phyloP scores from a whole-genome alignment of 495 filamentous ascomycete genomes.

The Filosporella fistucella region DNA sequence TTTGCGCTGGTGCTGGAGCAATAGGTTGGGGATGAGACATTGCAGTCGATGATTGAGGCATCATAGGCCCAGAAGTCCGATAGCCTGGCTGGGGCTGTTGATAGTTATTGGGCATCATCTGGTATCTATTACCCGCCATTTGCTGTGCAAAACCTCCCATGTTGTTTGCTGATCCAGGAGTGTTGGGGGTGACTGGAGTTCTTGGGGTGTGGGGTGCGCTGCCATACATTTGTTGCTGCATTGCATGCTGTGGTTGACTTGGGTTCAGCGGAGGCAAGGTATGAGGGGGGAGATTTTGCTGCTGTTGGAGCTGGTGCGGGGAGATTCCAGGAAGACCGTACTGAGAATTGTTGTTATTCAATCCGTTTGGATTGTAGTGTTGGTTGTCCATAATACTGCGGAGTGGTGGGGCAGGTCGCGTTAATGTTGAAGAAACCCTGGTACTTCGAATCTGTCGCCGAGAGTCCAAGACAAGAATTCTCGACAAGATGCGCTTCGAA shows the following conservation, averaged over 20 bases:
- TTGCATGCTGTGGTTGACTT: constrained; percentile 41
- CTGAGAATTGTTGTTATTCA: constrained; percentile 19
- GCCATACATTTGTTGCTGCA: constrained; percentile 52
- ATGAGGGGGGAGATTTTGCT: constrained; percentile 54
- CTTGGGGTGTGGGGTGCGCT: constrained; percentile 62
- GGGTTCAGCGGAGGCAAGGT: constrained; percentile 70
- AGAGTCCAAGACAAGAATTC: too few relatives aligned
- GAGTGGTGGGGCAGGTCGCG: too few relatives aligned
- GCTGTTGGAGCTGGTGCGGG: constrained; percentile 56
- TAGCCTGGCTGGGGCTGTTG: constrained; percentile 52
- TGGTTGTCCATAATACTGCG: constrained; percentile 21
- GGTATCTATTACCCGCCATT: constrained; percentile 12
- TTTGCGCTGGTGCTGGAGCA: constrained; percentile 57
- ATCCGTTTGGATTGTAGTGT: constrained; percentile 18
- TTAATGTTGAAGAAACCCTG: too few relatives aligned
- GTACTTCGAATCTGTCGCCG: too few relatives aligned
- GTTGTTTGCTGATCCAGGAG: constrained; percentile 54
- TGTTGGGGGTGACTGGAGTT: constrained; percentile 50
- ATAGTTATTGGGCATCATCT: constrained; percentile 34
- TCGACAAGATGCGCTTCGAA: too few relatives aligned
- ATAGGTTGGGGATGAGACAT: constrained; percentile 68
- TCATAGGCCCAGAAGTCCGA: constrained; percentile 56
- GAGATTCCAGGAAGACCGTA: constrained; percentile 23
- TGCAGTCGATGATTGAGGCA: constrained; percentile 60
- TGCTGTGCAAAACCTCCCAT: constrained; percentile 26